Base-by-base conservation (phyloP, 176 grass and related monocot genomes). In the Dactylis glomerata region DNA sequence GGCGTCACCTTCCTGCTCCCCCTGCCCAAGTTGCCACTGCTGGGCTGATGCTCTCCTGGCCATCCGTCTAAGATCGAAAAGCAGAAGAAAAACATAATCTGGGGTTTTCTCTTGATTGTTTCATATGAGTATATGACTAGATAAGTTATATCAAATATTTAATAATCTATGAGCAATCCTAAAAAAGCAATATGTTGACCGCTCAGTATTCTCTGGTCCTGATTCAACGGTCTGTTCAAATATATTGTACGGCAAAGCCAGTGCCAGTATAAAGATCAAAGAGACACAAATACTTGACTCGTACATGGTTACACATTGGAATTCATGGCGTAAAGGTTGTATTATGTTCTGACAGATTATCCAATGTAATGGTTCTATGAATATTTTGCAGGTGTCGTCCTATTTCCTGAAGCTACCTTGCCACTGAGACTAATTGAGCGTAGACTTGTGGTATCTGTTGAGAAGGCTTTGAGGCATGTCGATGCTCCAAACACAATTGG, bases 371-470 rank as follows among this genome's bases (percentile, higher is more conserved):
- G 9, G 65, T 76, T 23, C 34, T 17, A 52, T 73, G 55, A 76
- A 88, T 79, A 28, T 66, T 81, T 69, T 75, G 20, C 69, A 98
- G 96, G 96, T 51, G 89, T 94, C 79, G 96, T 98, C 77, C 87
- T 98, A 77, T 98, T 98, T 85, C 96, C 96, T 81, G 96, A 90
- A 83, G 93, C 91, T 63, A 98, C 91, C 45, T 84, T 98, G 46
- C 96, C 96, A 72, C 96, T 95, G 73, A 90, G 91, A 89, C 74
- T 95, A 84, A 82, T 95, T 86, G 77, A 98, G 67, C 10, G 65
- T 90, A 90, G 83, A 88, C 87, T 92, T 83, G 81, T 89, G 80
- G 87, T 81, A 77, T 68, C 96, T 81, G 86, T 94, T 57, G 87
- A 95, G 77, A 98, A 90, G 88, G 93, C 96, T 46, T 84, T 98